These are phyloP conservation scores for Gossypium davidsonii DNA, from an alignment of 441 rosid species.

Conservation along the genomic window DNA sequence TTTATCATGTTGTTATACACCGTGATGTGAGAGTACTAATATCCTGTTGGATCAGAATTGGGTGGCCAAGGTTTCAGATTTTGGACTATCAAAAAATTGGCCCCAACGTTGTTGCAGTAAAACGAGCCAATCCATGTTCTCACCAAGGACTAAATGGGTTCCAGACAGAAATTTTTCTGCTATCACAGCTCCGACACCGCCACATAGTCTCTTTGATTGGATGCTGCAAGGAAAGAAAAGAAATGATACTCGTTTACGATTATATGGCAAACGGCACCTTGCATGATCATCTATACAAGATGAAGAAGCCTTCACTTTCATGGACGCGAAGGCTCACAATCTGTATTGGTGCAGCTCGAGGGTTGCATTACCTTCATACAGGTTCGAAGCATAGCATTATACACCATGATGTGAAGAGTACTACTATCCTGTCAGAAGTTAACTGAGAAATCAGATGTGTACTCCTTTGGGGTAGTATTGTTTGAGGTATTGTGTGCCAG, in stretches of 20 bases:
- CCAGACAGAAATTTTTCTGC: background rate
- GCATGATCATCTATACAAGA: constrained; percentile 45
- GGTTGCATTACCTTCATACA: constrained; percentile 84
- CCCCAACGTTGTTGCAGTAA: constrained; percentile 54
- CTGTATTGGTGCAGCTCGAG: constrained; percentile 75
- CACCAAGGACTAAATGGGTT: constrained; percentile 48
- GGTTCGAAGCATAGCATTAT: constrained; percentile 64
- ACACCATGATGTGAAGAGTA: constrained; percentile 78
- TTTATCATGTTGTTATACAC: constrained; percentile 40
- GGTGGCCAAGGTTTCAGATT: constrained; percentile 34
- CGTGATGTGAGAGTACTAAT: constrained; percentile 75
- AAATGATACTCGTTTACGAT: constrained; percentile 79
- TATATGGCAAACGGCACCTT: constrained; percentile 77
- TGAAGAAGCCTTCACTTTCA: constrained; percentile 38
- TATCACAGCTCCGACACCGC: constrained; percentile 55
- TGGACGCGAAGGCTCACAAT: constrained; percentile 70
- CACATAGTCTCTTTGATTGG: constrained; percentile 79
- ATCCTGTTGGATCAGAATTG: constrained; percentile 58
- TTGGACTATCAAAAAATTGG: background rate
- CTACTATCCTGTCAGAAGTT: constrained; percentile 62
- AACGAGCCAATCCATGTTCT: constrained; percentile 52
- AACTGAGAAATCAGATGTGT: constrained; percentile 73
- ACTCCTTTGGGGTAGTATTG: constrained; percentile 87
- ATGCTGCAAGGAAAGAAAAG: constrained; percentile 57
- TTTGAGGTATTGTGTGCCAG: constrained; percentile 51